These are phyloP conservation scores for Fusarium pininemorale DNA, from an alignment of 2,329 filamentous ascomycete species.

Conservation along the genomic window DNA sequence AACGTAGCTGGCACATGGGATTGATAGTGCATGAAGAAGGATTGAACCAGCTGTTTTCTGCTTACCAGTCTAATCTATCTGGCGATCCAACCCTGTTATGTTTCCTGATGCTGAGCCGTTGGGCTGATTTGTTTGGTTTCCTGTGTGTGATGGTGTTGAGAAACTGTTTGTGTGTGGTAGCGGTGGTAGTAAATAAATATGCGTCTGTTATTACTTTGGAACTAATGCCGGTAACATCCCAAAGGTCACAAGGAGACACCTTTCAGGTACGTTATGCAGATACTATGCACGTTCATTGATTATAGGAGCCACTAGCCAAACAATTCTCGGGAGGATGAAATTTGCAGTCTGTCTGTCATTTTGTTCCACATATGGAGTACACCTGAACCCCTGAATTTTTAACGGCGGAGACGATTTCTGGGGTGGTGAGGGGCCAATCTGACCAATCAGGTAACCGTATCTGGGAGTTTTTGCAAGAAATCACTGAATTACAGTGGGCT, in stretches of 20 bases:
- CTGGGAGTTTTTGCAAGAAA: too few relatives aligned
- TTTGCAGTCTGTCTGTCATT: conserved; percentile 4
- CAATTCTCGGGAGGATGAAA: not conserved
- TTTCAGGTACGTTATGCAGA: conserved; percentile 29
- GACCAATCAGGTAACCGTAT: too few relatives aligned
- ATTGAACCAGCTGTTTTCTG: conserved; percentile 9
- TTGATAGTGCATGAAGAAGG: conserved; percentile 13
- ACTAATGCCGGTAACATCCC: conserved; percentile 15
- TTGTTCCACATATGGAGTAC: not conserved
- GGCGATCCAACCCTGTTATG: not conserved
- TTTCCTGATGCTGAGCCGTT: not conserved
- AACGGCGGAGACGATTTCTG: too few relatives aligned
- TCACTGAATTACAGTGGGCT: too few relatives aligned
- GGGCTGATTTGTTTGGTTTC: conserved; percentile 7
- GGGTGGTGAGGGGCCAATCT: too few relatives aligned
- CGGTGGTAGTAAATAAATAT: not conserved
- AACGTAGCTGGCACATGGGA: not conserved
- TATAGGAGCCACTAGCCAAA: not conserved
- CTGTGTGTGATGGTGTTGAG: not conserved
- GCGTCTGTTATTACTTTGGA: not conserved
- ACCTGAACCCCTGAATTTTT: too few relatives aligned
- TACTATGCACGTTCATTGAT: not conserved
- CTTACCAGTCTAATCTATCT: not conserved
- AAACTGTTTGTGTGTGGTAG: not conserved
- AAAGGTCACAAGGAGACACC: conserved; percentile 9